A percentile compares a stretch with the other conserved stretches of the same genome.
phyloP scores from a whole-genome alignment of 306 rosid species.

The Cucumis cinereus region DNA sequence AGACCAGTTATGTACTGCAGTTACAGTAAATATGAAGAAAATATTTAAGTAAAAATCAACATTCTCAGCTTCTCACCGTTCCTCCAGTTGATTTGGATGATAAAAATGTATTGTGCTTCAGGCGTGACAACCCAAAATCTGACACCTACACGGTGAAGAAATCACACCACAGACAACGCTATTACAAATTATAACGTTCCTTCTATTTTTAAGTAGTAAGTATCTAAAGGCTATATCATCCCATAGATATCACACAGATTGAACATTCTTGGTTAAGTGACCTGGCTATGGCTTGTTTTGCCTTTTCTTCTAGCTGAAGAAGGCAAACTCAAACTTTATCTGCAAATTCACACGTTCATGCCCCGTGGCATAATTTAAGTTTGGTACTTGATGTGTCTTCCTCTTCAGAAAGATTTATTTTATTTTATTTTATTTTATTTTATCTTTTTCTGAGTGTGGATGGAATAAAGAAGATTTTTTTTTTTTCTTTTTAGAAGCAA shows the following conservation, averaged over 20 bases:
- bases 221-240: not conserved
- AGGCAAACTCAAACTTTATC: not conserved
- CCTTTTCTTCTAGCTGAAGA: not conserved
- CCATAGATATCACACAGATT: not conserved
- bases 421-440: not conserved
- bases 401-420: not conserved
- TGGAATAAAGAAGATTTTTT: not conserved
- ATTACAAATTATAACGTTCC: not conserved
- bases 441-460: not conserved
- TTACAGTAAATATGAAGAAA: not conserved
- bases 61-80: constrained; percentile 62
- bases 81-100: constrained; percentile 99
- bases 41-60: not conserved
- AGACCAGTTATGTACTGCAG: not conserved
- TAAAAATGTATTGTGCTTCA: constrained; percentile 94
- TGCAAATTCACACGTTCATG: not conserved
- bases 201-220: not conserved
- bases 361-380: not conserved
- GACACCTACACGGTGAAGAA: constrained; percentile 42
- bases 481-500: not conserved
- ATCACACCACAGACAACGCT: not conserved
- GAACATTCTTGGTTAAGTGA: not conserved
- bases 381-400: not conserved
- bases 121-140: constrained; percentile 97
- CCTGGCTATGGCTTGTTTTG: too few species aligned